Conservation (phyloP, 176 grass and related monocot species). For the Microstegium vimineum region DNA sequence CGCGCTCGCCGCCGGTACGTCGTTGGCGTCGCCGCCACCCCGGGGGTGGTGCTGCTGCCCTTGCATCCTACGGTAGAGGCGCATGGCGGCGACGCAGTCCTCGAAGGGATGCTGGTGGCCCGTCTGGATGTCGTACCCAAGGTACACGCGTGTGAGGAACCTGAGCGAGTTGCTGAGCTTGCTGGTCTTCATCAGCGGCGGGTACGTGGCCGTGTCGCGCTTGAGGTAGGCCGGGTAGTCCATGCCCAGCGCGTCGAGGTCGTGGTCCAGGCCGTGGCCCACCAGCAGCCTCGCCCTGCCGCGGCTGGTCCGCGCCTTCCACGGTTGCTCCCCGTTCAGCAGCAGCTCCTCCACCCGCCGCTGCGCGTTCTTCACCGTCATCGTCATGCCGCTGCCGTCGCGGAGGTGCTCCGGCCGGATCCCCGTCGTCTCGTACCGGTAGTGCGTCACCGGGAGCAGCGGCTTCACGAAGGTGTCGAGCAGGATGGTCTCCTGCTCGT, state of each 20-base stretch:
- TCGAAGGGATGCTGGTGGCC: constrained; percentile 54
- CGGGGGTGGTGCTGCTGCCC: constrained; percentile 22
- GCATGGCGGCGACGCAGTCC: constrained; percentile 60
- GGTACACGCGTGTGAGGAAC: constrained; percentile 62
- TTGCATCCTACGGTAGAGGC: constrained; percentile 60
- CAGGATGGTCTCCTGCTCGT: constrained; percentile 52
- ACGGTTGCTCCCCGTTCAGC: constrained; percentile 50
- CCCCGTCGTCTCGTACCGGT: constrained; percentile 66
- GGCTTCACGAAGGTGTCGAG: constrained; percentile 62
- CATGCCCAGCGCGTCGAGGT: constrained; percentile 54
- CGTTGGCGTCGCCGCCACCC: neutral
- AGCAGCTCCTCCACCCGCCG: constrained; percentile 46
- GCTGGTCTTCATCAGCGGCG: constrained; percentile 91
- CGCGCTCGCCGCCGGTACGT: neutral
- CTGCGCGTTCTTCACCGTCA: constrained; percentile 43
- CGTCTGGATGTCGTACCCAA: constrained; percentile 51
- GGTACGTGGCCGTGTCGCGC: constrained; percentile 73
- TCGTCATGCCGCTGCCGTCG: neutral
- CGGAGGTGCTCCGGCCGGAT: constrained; percentile 67
- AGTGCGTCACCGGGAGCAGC: constrained; percentile 59
- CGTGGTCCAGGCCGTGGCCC: constrained; percentile 67
- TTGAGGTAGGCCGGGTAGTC: constrained; percentile 59
- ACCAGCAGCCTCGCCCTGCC: constrained; percentile 40
- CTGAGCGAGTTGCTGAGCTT: constrained; percentile 70
- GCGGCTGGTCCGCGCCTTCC: constrained; percentile 41